These are phyloP conservation scores for Leccinellum rugosiceps DNA, from an alignment of 768 basidiomycete genomes.

Conservation along the genomic window DNA sequence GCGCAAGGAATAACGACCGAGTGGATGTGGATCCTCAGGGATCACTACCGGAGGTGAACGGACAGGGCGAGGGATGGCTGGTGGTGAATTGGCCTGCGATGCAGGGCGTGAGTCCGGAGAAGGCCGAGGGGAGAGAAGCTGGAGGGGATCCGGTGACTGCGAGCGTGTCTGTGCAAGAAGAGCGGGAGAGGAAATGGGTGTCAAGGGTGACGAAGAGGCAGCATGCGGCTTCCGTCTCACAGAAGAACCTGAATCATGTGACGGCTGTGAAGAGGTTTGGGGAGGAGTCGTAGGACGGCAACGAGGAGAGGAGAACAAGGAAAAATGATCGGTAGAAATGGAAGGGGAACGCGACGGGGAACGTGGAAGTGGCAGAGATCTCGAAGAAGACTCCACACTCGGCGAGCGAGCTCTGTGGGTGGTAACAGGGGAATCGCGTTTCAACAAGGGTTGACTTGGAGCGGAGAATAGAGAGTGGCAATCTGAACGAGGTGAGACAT, in stretches of 20 bases:
- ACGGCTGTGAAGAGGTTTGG: conserved; percentile 13
- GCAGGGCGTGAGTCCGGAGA: background rate
- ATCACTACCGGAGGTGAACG: conserved; percentile 7
- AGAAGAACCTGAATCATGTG: conserved; percentile 2
- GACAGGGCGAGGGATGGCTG: background rate
- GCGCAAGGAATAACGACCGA: conserved; percentile 53
- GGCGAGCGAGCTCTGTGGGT: background rate
- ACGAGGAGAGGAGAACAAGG: conserved; percentile 15
- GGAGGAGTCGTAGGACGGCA: conserved; percentile 16
- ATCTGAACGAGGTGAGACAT: conserved; percentile 7
- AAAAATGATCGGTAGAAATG: conserved; percentile 9
- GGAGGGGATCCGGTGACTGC: conserved; percentile 26
- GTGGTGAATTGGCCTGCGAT: conserved; percentile 1
- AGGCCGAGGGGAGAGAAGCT: conserved; percentile 7
- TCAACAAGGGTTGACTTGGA: background rate
- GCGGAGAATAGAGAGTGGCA: conserved; percentile 23
- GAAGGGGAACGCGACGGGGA: conserved; percentile 13
- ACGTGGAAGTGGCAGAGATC: background rate
- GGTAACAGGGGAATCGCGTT: background rate
- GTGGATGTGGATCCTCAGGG: conserved; percentile 16
- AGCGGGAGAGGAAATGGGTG: conserved; percentile 17
- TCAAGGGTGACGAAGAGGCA: conserved; percentile 20
- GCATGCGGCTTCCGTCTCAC: background rate
- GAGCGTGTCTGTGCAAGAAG: conserved; percentile 2
- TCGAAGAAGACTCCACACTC: background rate